phyloP scores from a whole-genome alignment of 2,329 filamentous ascomycete species.

The Xylaria sp. region DNA sequence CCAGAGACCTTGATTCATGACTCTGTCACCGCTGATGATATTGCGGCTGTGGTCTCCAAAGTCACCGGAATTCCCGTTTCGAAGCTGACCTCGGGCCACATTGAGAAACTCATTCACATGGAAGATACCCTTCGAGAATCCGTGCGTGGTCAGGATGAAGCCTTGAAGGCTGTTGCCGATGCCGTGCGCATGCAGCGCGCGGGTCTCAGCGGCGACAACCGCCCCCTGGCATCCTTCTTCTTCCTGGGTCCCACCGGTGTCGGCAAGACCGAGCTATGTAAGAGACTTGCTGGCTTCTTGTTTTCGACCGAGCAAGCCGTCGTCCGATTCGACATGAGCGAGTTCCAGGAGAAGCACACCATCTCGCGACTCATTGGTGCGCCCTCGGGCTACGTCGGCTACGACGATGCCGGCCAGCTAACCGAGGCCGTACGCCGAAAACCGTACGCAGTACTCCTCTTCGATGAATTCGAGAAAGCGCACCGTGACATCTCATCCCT shows the following conservation, averaged over 20 bases:
- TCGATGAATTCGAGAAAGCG: slow-evolving; percentile 97
- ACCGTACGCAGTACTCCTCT: slow-evolving; percentile 88
- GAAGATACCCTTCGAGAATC: slow-evolving; percentile 80
- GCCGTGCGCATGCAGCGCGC: slow-evolving; percentile 92
- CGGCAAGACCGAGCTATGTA: slow-evolving; percentile 95
- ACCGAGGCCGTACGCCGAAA: slow-evolving; percentile 93
- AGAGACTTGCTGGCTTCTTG: slow-evolving; percentile 87
- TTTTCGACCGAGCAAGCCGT: slow-evolving; percentile 91
- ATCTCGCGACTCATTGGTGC: slow-evolving; percentile 88
- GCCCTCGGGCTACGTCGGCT: slow-evolving; percentile 91
- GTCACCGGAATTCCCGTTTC: slow-evolving; percentile 89
- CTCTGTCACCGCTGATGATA: slow-evolving; percentile 91
- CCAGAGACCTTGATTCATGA: slow-evolving; percentile 73
- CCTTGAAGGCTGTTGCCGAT: slow-evolving; percentile 82
- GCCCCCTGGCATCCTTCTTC: slow-evolving; percentile 92
- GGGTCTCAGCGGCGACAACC: slow-evolving; percentile 84
- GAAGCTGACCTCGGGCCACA: slow-evolving; percentile 87
- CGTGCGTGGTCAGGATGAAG: slow-evolving; percentile 90
- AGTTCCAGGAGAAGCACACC: slow-evolving; percentile 97
- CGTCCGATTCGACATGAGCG: slow-evolving; percentile 93
- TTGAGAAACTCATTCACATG: slow-evolving; percentile 94
- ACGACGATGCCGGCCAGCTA: slow-evolving; percentile 92
- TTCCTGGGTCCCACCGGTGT: slow-evolving; percentile 96
- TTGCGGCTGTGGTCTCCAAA: slow-evolving; percentile 83
- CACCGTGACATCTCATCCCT: slow-evolving; percentile 91